Conservation (phyloP, 2,329 filamentous ascomycete genomes). For the Corynespora cassiicola region DNA sequence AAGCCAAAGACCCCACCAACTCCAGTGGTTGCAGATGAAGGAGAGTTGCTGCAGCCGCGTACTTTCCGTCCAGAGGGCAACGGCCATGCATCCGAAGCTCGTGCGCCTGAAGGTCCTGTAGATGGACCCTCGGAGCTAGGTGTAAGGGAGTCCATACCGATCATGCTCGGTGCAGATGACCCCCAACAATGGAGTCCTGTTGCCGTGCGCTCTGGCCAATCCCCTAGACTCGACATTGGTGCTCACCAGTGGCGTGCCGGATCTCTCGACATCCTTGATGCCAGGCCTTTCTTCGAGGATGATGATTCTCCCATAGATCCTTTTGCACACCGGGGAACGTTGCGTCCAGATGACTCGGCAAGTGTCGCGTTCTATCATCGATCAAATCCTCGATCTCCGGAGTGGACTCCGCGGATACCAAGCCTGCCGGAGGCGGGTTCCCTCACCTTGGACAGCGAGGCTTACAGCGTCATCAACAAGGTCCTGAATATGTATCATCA, state of each 20-base stretch:
- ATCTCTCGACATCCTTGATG: constrained; percentile 23
- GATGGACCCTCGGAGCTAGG: constrained; percentile 53
- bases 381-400: constrained; percentile 20
- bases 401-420: constrained; percentile 31
- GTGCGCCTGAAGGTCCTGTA: constrained; percentile 23
- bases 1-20: not conserved
- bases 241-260: constrained; percentile 23
- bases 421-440: constrained; percentile 22
- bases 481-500: constrained; percentile 51
- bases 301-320: constrained; percentile 41
- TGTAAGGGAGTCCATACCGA: constrained; percentile 62
- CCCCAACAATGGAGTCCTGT: constrained; percentile 24
- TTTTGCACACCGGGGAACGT: constrained; percentile 38
- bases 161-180: constrained; percentile 58
- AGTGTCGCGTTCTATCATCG: constrained; percentile 38
- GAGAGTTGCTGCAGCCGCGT: constrained; percentile 34
- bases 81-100: constrained; percentile 14
- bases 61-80: constrained; percentile 29
- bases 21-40: constrained; percentile 16
- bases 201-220: constrained; percentile 9
- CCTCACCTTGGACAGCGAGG: constrained; percentile 48
- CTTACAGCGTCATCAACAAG: constrained; percentile 51
- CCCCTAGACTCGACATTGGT: constrained; percentile 20
- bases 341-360: constrained; percentile 46
- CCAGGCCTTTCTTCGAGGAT: constrained; percentile 34